Evolutionary conservation across 352 stramenopile genomes (phyloP).

Genomic region (Phytopythium mirpurense): DNA sequence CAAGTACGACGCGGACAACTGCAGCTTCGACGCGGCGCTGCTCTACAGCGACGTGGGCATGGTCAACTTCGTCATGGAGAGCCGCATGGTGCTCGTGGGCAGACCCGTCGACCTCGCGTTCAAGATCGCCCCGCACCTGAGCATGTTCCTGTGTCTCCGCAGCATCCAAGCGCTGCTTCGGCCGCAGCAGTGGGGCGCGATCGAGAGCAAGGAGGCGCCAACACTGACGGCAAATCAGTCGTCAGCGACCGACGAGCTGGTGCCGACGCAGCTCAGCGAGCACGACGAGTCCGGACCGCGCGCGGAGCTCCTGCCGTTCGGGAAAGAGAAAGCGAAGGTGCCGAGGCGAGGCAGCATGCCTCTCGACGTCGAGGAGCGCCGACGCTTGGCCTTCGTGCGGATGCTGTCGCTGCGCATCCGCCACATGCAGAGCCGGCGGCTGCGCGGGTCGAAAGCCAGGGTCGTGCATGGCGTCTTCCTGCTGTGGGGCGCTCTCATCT

Average conservation of each 20-base stretch:
- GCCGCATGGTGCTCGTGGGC: slow-evolving; percentile 16
- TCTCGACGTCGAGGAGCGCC: slow-evolving; percentile 1
- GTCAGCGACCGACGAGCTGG: too few relatives aligned
- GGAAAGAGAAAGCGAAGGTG: background rate
- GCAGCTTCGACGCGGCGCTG: slow-evolving; percentile 2
- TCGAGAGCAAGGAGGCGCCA: background rate
- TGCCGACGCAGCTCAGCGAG: too few relatives aligned
- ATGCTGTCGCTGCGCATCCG: background rate
- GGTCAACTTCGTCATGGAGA: slow-evolving; percentile 21
- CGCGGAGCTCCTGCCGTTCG: background rate
- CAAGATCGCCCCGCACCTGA: slow-evolving; percentile 16
- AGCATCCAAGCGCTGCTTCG: slow-evolving; percentile 12
- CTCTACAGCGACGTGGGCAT: slow-evolving; percentile 18
- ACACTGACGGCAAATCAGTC: background rate
- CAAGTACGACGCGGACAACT: slow-evolving; percentile 7
- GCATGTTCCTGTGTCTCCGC: slow-evolving; percentile 14
- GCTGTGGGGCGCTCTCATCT: background rate
- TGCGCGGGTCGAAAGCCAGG: background rate
- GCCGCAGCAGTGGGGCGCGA: background rate
- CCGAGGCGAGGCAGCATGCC: slow-evolving; percentile 10
- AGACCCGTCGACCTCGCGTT: slow-evolving; percentile 10
- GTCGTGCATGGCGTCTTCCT: background rate
- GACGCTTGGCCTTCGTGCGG: background rate
- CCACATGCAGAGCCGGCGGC: slow-evolving; percentile 2
- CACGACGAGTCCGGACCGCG: background rate